A percentile compares a stretch with the other conserved stretches of the same genome.
Evolutionary conservation across 2,329 filamentous ascomycete species (phyloP).

Genomic region (Epichloe gansuensis): DNA sequence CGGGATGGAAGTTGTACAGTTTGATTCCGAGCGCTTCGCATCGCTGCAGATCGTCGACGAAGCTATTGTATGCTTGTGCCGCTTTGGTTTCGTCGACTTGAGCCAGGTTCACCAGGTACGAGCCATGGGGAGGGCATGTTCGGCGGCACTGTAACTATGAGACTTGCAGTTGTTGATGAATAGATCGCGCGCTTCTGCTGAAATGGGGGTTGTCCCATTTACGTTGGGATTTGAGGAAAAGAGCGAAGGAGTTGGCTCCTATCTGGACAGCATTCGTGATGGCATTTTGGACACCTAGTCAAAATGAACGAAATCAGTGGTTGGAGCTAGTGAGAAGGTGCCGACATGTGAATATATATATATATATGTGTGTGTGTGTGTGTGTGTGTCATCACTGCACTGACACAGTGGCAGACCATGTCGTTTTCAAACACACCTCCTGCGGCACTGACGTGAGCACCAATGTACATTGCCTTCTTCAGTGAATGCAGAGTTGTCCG

Average conservation of each 20-base stretch:
- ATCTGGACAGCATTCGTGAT: slow-evolving; percentile 67
- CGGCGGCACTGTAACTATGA: slow-evolving; percentile 57
- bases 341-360: background rate
- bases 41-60: slow-evolving; percentile 75
- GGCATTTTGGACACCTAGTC: slow-evolving; percentile 73
- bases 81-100: slow-evolving; percentile 71
- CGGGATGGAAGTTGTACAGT: slow-evolving; percentile 98
- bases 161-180: slow-evolving; percentile 59
- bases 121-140: slow-evolving; percentile 79
- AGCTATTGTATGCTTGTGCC: slow-evolving; percentile 71
- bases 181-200: slow-evolving; percentile 50
- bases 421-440: slow-evolving; percentile 47
- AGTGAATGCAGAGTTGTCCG: slow-evolving; percentile 54
- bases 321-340: background rate
- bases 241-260: slow-evolving; percentile 82
- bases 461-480: slow-evolving; percentile 65
- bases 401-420: too few species aligned
- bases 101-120: slow-evolving; percentile 92
- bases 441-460: slow-evolving; percentile 82
- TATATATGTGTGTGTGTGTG: background rate
- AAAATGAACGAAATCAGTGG: too few species aligned
- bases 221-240: slow-evolving; percentile 92
- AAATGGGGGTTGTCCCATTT: slow-evolving; percentile 85
- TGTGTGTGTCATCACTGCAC: too few species aligned
- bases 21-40: slow-evolving; percentile 78